Percentiles rank a stretch among this genome's conserved stretches.
Evolutionary conservation across 768 basidiomycete genomes (phyloP).

Genomic region (Mycena crocata): DNA sequence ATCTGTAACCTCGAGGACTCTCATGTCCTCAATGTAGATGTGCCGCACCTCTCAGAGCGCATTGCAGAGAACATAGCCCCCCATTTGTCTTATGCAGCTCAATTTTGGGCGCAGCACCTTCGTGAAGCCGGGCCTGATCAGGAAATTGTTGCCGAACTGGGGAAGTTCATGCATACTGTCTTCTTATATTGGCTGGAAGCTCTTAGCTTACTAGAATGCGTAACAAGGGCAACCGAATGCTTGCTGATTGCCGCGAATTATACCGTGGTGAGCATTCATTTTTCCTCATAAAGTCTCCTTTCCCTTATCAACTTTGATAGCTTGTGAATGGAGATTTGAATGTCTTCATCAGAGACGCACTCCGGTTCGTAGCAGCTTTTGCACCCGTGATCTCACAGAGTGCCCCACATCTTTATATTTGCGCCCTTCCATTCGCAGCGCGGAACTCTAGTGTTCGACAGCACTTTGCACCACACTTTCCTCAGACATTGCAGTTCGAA

Average conservation of each 20-base stretch:
- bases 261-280: background rate
- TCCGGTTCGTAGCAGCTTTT: background rate
- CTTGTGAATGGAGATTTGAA: background rate
- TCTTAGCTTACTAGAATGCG: background rate
- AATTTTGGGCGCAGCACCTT: background rate
- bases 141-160: background rate
- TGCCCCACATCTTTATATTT: background rate
- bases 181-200: background rate
- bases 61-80: background rate
- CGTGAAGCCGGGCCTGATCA: background rate
- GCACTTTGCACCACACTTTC: too few relatives aligned
- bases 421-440: slow-evolving; percentile 1
- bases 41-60: background rate
- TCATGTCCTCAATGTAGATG: background rate
- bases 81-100: background rate
- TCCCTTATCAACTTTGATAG: background rate
- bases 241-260: background rate
- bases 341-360: background rate
- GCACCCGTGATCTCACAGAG: background rate
- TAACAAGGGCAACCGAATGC: background rate
- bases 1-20: background rate
- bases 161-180: background rate
- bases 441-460: too few relatives aligned
- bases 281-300: too few relatives aligned
- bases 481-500: too few relatives aligned